Conservation (phyloP, 768 basidiomycete species). For the Serpula lacrymans region DNA sequence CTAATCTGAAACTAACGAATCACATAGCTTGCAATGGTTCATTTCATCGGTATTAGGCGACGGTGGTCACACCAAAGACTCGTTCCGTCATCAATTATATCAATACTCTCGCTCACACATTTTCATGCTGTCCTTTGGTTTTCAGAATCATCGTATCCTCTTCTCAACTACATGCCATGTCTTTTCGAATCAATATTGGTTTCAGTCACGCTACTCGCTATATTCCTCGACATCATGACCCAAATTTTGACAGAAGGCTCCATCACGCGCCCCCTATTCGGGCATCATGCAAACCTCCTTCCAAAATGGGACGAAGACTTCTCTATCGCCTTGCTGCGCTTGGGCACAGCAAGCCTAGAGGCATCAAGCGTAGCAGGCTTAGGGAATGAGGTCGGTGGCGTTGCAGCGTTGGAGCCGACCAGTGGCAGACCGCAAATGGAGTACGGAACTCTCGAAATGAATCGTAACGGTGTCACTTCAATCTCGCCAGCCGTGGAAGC, state of each 20-base stretch:
- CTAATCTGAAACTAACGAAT: too few species aligned
- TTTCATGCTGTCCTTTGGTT: constrained; percentile 62
- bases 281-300: constrained; percentile 37
- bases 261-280: constrained; percentile 58
- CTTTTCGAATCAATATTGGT: constrained; percentile 66
- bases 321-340: constrained; percentile 62
- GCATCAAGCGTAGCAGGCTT: constrained; percentile 69
- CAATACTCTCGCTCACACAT: constrained; percentile 57
- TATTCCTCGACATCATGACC: constrained; percentile 57
- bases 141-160: constrained; percentile 51
- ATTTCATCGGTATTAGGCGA: constrained; percentile 62
- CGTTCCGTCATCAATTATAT: constrained; percentile 61
- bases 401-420: constrained; percentile 28
- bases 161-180: constrained; percentile 73
- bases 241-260: constrained; percentile 63
- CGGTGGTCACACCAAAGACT: constrained; percentile 66
- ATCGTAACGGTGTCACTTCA: constrained; percentile 39
- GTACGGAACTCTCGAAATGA: constrained; percentile 36
- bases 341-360: constrained; percentile 74
- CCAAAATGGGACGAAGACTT: constrained; percentile 72
- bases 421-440: constrained; percentile 13
- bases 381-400: constrained; percentile 67
- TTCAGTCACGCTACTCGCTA: constrained; percentile 53
- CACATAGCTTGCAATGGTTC: constrained; percentile 56
- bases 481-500: constrained; percentile 27